Conservation (phyloP, 192 early-diverging fungal genomes). For the Anaeromyces robustus region DNA sequence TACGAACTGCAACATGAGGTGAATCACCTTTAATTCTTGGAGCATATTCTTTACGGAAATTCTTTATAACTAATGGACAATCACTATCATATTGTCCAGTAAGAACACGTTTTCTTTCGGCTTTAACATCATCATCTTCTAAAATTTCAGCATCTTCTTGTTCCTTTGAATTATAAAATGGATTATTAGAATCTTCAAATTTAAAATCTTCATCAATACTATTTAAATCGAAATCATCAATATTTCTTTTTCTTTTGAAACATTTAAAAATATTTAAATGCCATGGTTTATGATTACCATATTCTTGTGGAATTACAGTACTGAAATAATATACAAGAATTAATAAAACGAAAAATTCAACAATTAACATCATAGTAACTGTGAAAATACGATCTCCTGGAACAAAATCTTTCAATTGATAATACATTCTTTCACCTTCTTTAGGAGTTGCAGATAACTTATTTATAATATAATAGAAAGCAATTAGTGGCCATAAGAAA, state of each 20-base stretch:
- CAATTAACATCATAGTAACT: slow-evolving; percentile 33
- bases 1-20: neutral
- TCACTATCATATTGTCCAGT: slow-evolving; percentile 2
- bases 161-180: no score
- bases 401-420: no score
- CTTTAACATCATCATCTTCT: slow-evolving; percentile 15
- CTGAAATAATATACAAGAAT: slow-evolving; percentile 11
- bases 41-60: slow-evolving; percentile 9
- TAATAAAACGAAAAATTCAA: slow-evolving; percentile 27
- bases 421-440: no score
- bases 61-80: slow-evolving; percentile 8
- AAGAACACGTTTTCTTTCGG: slow-evolving; percentile 10
- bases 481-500: no score
- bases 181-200: no score
- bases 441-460: no score
- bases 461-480: no score
- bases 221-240: no score
- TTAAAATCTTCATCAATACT: no score
- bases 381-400: slow-evolving; percentile 12
- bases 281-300: slow-evolving; percentile 46
- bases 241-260: no score
- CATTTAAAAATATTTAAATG: slow-evolving; percentile 16
- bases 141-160: no score
- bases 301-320: slow-evolving; percentile 31
- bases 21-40: neutral